Conservation (phyloP, 768 basidiomycete species). For the Leccinellum albellum region DNA sequence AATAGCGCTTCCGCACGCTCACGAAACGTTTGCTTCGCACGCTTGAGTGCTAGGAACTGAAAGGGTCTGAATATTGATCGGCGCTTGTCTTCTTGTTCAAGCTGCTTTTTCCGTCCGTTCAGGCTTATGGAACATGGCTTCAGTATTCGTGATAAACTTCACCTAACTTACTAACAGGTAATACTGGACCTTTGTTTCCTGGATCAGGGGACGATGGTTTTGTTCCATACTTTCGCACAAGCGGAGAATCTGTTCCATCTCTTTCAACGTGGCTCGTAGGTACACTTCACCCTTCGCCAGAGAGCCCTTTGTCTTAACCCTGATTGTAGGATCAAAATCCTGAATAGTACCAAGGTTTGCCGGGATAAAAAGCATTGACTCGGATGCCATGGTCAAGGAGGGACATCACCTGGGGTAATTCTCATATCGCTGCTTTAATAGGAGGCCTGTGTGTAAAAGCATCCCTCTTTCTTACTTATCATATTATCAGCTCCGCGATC, state of each 20-base stretch:
- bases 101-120: not conserved
- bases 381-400: conserved; percentile 8
- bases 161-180: not conserved
- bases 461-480: not conserved
- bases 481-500: not conserved
- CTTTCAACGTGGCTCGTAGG: conserved; percentile 7
- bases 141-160: not conserved
- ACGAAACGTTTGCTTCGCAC: not conserved
- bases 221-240: not conserved
- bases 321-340: not conserved
- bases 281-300: conserved; percentile 1
- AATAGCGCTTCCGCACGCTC: not conserved
- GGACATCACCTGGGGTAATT: not conserved
- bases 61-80: not conserved
- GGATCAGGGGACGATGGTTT: not conserved
- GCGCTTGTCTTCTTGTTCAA: not conserved
- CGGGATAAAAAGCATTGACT: conserved; percentile 1
- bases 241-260: conserved; percentile 3
- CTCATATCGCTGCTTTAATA: not conserved
- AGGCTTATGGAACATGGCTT: not conserved
- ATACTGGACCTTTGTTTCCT: not conserved
- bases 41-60: not conserved
- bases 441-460: not conserved
- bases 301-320: not conserved
- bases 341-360: conserved; percentile 1